These are phyloP conservation scores for Nicotiana sylvestris DNA, from an alignment of 257 asterid genomes.

Conservation along the genomic window DNA sequence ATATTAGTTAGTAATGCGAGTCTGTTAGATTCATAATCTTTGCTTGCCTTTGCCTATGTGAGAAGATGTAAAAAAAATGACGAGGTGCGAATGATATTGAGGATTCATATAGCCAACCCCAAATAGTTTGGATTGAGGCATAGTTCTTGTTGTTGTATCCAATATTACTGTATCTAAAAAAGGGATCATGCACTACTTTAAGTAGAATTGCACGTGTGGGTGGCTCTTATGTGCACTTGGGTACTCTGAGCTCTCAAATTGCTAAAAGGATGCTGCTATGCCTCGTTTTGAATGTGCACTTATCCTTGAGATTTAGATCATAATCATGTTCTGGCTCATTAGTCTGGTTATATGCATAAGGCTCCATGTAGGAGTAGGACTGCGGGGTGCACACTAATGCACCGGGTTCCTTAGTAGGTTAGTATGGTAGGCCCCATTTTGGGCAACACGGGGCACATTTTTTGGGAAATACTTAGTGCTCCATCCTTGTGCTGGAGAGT, in stretches of 20 bases:
- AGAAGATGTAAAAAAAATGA: not conserved
- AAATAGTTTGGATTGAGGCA: not conserved
- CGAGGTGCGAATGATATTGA: not conserved
- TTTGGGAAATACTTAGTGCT: not conserved
- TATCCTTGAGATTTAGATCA: not conserved
- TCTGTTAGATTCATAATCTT: not conserved
- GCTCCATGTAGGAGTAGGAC: not conserved
- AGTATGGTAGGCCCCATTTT: not conserved
- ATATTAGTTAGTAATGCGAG: not conserved
- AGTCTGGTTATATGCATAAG: not conserved
- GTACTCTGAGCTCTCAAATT: not conserved
- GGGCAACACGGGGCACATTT: not conserved
- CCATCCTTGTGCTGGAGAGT: not conserved
- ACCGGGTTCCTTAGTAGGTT: not conserved
- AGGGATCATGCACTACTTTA: not conserved
- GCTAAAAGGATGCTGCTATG: not conserved
- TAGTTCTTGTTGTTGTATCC: not conserved
- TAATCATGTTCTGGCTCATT: not conserved
- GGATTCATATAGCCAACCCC: not conserved
- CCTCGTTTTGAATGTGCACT: not conserved
- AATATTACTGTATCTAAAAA: not conserved
- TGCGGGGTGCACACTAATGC: not conserved
- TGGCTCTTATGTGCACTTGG: not conserved
- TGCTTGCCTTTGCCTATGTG: not conserved
- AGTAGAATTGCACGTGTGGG: not conserved